Evolutionary conservation across 2,329 filamentous ascomycete species (phyloP).

Genomic region (Shiraia sp.): DNA sequence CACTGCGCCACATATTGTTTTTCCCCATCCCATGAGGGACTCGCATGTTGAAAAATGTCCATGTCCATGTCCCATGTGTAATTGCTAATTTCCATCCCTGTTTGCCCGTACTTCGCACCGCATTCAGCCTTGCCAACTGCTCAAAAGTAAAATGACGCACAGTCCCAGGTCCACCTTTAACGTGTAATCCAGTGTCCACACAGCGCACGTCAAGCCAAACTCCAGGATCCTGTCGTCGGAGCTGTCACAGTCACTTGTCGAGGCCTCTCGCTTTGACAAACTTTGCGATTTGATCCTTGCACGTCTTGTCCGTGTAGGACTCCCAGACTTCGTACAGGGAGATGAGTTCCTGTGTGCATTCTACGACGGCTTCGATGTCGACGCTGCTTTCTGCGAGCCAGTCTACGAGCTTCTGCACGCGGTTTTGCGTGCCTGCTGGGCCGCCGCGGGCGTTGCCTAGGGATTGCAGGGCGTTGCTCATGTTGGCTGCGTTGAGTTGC

Average conservation of each 20-base stretch:
- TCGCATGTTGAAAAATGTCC: no score
- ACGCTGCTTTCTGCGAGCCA: constrained; percentile 88
- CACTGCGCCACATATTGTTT: no score
- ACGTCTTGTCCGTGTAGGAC: constrained; percentile 65
- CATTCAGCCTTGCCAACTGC: no score
- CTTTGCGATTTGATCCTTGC: constrained; percentile 65
- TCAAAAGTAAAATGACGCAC: no score
- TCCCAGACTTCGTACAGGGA: constrained; percentile 83
- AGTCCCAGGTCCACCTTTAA: no score
- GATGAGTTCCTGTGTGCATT: constrained; percentile 89
- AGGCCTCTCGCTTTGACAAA: constrained; percentile 64
- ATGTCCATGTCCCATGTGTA: no score
- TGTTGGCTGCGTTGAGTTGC: constrained; percentile 48
- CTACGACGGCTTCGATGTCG: constrained; percentile 81
- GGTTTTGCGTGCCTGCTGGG: constrained; percentile 49
- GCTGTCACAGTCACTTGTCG: constrained; percentile 52
- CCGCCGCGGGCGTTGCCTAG: constrained; percentile 36
- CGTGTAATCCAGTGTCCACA: no score
- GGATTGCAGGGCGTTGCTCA: constrained; percentile 44
- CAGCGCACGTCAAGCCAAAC: no score
- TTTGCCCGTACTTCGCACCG: no score
- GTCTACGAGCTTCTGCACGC: constrained; percentile 69
- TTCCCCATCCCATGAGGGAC: no score
- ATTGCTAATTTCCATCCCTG: no score
- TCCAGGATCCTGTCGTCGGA: constrained; percentile 7